Percentiles rank a stretch among this genome's conserved stretches.
Evolutionary conservation across 176 grass and related monocot species (phyloP).

Genomic region (Poa annua): DNA sequence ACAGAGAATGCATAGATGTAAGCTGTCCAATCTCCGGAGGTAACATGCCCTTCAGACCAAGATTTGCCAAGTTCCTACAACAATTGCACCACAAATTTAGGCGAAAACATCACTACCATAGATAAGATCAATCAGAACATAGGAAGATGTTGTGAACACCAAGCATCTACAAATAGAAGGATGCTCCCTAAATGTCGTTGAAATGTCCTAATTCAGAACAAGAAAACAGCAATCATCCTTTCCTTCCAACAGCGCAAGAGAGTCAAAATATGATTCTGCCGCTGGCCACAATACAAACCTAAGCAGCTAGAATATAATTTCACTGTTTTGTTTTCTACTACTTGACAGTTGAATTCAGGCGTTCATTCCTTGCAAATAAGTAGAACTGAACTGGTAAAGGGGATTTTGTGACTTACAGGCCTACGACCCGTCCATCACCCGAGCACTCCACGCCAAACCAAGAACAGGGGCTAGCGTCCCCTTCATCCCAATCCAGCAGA

Average conservation of each 20-base stretch:
- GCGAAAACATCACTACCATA: neutral
- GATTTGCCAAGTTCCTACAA: conserved; percentile 67
- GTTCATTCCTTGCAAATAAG: neutral
- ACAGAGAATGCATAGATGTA: conserved; percentile 49
- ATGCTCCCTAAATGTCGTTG: neutral
- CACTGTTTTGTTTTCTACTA: neutral
- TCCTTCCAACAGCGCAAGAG: neutral
- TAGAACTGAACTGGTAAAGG: neutral
- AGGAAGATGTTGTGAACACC: neutral
- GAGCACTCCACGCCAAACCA: conserved; percentile 70
- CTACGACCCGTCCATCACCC: conserved; percentile 45
- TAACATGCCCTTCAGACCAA: conserved; percentile 56
- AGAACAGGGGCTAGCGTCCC: conserved; percentile 45
- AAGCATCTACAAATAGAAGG: conserved; percentile 4
- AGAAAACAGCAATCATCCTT: neutral
- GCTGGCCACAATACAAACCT: neutral
- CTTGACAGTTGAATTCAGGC: neutral
- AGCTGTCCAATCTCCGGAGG: conserved; percentile 49
- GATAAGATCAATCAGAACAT: conserved; percentile 2
- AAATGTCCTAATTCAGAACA: neutral
- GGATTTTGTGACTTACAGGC: conserved; percentile 61
- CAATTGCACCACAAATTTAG: neutral
- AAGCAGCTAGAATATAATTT: conserved; percentile 3
- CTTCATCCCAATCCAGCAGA: conserved; percentile 51
- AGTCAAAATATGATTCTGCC: neutral